Base-by-base conservation (phyloP, 2,329 filamentous ascomycete genomes). In the Cyphellophora attinorum region DNA sequence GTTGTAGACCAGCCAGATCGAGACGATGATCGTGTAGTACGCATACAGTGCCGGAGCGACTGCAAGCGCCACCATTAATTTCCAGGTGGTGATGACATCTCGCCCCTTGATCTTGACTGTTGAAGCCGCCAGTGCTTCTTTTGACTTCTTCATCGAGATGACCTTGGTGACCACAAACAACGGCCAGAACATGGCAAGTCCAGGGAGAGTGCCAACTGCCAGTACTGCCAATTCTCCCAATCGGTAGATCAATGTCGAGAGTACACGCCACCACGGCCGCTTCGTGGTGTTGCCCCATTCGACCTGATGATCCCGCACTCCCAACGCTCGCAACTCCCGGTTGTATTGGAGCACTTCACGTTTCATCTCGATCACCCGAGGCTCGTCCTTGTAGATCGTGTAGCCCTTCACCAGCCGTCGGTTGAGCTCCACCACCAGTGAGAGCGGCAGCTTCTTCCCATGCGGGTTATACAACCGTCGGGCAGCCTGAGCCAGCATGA, bases 11-110 rank as follows among this genome's bases (percentile, higher is more conserved):
- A 85, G 81, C 74, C 81, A 88, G 55, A 76, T 72, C 1, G 81
- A 79, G 19, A 91, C 71, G 13, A 84, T 55, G 38, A 76, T 68
- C 14, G 81, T 85, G 62, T 94, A 94, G 41, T 82, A 72, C 48
- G 84, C 77, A 40, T 93, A 93, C 3, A 93, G 68, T 11, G 82
- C 71, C 1, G 86, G 86, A 1, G 85, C 82, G 39, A 93, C 74
- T 1, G 81, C 84, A 55, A 93, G 70, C 6, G 85, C 79, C n/a
- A 93, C 85, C 19, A 93, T 71, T 12, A 93, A 74, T 59, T 94
- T 94, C 86, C 86, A 94, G 0, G 86, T 93, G 0, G 85, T 85
- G 69, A 93, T 86, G 35, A 94, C 86, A 56, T 94, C 86, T 40
- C 79, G 76, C 14, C 83, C 86, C 54, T 86, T 79, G 37, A 94